phyloP scores from a whole-genome alignment of 2,329 filamentous ascomycete species.

The Dactylonectria estremocensis region DNA sequence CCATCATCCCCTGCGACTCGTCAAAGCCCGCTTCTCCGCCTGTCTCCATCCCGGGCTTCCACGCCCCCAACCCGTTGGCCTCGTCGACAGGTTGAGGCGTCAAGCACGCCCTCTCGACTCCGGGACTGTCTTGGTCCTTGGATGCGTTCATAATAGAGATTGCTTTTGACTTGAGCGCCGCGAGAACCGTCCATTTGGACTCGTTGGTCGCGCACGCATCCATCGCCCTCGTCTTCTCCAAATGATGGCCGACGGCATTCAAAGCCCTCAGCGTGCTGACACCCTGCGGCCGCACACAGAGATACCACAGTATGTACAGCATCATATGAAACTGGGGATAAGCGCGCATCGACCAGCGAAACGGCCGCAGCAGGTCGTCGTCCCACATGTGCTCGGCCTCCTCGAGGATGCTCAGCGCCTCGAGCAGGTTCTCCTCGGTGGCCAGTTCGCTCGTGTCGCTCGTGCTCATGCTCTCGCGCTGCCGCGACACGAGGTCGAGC shows the following conservation, averaged over 20 bases:
- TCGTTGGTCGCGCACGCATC: slow-evolving; percentile 25
- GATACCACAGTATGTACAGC: slow-evolving; percentile 60
- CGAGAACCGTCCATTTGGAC: slow-evolving; percentile 52
- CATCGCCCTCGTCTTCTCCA: slow-evolving; percentile 10
- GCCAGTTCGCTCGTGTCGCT: slow-evolving; percentile 42
- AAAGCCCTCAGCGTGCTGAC: slow-evolving; percentile 53
- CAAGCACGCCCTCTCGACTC: not conserved
- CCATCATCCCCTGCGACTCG: slow-evolving; percentile 37
- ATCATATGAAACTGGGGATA: slow-evolving; percentile 61
- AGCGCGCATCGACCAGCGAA: slow-evolving; percentile 56
- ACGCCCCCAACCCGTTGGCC: not conserved
- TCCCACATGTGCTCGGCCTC: slow-evolving; percentile 45
- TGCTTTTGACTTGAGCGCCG: slow-evolving; percentile 51
- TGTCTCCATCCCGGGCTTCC: not conserved
- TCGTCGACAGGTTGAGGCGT: not conserved
- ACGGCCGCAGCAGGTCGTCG: slow-evolving; percentile 57
- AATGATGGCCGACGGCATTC: slow-evolving; percentile 38
- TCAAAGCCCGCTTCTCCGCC: slow-evolving; percentile 21
- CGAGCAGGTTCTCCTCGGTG: slow-evolving; percentile 52
- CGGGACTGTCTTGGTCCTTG: not conserved
- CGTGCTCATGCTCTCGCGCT: slow-evolving; percentile 49
- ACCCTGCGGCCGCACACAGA: slow-evolving; percentile 57
- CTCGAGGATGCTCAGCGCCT: slow-evolving; percentile 55
- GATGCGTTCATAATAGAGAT: slow-evolving; percentile 38
- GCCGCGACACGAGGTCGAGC: slow-evolving; percentile 66